A percentile compares a stretch with the other conserved stretches of the same genome.
Evolutionary conservation across 2,329 filamentous ascomycete species (phyloP).

Genomic region (Lecanicillium sp.): DNA sequence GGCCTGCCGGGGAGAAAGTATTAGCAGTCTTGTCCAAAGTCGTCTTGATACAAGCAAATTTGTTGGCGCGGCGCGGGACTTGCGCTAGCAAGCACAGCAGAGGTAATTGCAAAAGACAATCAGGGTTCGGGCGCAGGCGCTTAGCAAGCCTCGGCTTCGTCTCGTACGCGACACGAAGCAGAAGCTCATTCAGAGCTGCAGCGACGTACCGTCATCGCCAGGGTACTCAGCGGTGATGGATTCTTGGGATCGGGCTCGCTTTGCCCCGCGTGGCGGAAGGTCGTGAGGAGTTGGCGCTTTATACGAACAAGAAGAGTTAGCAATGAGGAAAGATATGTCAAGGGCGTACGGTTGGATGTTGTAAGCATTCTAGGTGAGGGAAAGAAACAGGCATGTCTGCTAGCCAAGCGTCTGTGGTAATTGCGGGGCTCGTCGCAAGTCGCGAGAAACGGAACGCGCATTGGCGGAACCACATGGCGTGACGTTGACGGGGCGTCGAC

Average conservation of each 20-base stretch:
- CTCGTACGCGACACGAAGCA: slow-evolving; percentile 14
- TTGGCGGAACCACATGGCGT: background rate
- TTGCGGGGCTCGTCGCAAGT: slow-evolving; percentile 2
- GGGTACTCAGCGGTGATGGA: slow-evolving; percentile 41
- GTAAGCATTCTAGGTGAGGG: slow-evolving; percentile 1
- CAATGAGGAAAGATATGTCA: slow-evolving; percentile 11
- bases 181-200: slow-evolving; percentile 23
- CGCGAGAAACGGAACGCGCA: slow-evolving; percentile 6
- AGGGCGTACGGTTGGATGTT: slow-evolving; percentile 8
- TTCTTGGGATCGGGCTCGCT: slow-evolving; percentile 72
- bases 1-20: slow-evolving; percentile 27
- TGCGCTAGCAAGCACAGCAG: too few relatives aligned
- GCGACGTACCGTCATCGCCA: slow-evolving; percentile 67
- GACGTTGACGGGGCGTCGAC: slow-evolving; percentile 6
- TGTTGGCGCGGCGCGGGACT: slow-evolving; percentile 12
- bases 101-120: too few relatives aligned
- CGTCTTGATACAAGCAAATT: slow-evolving; percentile 11
- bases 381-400: background rate
- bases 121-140: too few relatives aligned
- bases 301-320: slow-evolving; percentile 16
- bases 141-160: background rate
- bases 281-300: slow-evolving; percentile 35
- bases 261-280: slow-evolving; percentile 58
- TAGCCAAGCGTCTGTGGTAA: background rate
- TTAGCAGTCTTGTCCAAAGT: slow-evolving; percentile 16